phyloP scores from a whole-genome alignment of 148 eudicot genomes.

The Beta vulgaris region DNA sequence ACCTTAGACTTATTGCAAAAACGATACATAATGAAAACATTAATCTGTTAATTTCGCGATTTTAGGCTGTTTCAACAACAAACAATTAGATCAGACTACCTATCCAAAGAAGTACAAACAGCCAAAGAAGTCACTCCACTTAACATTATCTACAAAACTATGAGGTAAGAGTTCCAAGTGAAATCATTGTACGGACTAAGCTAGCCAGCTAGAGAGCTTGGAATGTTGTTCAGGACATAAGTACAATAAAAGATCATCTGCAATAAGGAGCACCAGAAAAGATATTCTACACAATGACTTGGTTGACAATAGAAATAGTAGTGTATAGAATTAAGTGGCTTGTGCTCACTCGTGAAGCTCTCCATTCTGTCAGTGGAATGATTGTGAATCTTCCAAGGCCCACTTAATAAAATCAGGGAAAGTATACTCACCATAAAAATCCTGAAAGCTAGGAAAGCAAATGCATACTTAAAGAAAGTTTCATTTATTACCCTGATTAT shows the following conservation, averaged over 20 bases:
- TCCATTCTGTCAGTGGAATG: conserved; percentile 25
- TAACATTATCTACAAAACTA: conserved; percentile 4
- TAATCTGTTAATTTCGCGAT: background rate
- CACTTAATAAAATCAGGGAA: conserved; percentile 26
- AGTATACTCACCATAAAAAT: conserved; percentile 12
- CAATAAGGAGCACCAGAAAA: conserved; percentile 25
- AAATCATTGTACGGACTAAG: conserved; percentile 48
- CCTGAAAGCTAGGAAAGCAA: conserved; percentile 9
- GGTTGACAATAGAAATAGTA: conserved; percentile 16
- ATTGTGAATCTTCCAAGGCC: conserved; percentile 32
- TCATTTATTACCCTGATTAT: background rate
- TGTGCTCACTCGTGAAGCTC: conserved; percentile 33
- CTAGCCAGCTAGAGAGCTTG: conserved; percentile 41
- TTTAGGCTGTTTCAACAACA: conserved; percentile 4
- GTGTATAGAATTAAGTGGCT: conserved; percentile 6
- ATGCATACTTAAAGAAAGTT: background rate
- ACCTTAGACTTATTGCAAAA: conserved; percentile 9
- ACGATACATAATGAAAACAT: background rate
- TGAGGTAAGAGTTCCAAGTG: conserved; percentile 19
- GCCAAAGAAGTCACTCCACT: conserved; percentile 21
- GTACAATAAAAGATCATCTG: conserved; percentile 35
- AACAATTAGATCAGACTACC: background rate
- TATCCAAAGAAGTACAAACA: background rate
- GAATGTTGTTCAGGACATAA: conserved; percentile 48
- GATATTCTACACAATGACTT: conserved; percentile 24